A percentile compares a stretch with the other conserved stretches of the same genome.
Evolutionary conservation across 1,284 basidiomycete species (phyloP).

Genomic region (Psilocybe mexicana): DNA sequence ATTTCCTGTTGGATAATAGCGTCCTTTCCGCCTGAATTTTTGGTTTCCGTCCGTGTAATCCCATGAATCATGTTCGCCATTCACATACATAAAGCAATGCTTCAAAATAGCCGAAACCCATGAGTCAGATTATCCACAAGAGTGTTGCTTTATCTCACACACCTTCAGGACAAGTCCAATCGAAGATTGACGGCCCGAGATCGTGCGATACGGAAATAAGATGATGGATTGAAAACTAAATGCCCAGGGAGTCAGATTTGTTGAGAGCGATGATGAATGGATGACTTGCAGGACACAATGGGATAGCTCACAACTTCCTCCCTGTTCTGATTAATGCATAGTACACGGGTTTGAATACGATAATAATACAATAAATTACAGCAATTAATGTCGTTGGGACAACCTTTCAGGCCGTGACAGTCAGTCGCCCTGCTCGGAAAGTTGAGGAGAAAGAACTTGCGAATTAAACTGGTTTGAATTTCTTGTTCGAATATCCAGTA

Average conservation of each 20-base stretch:
- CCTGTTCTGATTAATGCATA: background rate
- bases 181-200: conserved; percentile 3
- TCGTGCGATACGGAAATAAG: background rate
- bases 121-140: conserved; percentile 2
- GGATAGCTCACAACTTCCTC: background rate
- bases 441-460: background rate
- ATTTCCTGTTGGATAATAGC: background rate
- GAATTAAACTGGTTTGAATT: conserved; percentile 52
- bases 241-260: no score
- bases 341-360: background rate
- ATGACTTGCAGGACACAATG: no score
- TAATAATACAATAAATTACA: background rate
- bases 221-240: background rate
- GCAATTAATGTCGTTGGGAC: background rate
- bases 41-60: conserved; percentile 1
- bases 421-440: background rate
- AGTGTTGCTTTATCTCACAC: background rate
- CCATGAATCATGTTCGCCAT: background rate
- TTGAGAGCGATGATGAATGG: no score
- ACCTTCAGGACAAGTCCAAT: background rate
- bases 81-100: conserved; percentile 1
- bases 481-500: conserved; percentile 63
- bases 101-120: conserved; percentile 4
- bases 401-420: no score
- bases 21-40: background rate